Evolutionary conservation across 176 grass and related monocot species (phyloP), one percentile per base, ranked within the genome.

Genomic region (Oryza punctata): DNA sequence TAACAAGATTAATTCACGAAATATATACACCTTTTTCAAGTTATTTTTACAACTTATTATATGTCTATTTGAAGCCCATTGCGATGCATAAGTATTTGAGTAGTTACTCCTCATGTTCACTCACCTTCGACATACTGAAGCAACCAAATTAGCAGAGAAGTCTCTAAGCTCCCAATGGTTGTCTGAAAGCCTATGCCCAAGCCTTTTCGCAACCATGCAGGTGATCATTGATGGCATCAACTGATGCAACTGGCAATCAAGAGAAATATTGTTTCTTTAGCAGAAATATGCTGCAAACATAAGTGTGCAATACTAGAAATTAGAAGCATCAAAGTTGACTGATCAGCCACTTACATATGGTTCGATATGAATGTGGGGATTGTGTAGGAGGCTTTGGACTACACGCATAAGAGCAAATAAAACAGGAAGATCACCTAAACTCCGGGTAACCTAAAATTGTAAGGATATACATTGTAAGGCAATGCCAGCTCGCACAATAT

Each of bases 81-180:
- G 19, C 52, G 1, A 57, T 57, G 52, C 52, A 18, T 21, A 57
- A 19, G 52, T 21, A 57, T 57, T 57, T 9, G 18, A 57, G 18
- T n/a, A n/a, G 18, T 6, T 13, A 67, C 38, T 63, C 24, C 60
- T 33, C 3, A 9, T 41, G 82, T 43, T 65, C 65, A 82, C 88
- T 89, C 59, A 98, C 96, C 93, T 95, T 78, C 83, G 81, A 81
- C 96, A 98, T 52, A 94, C 90, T 24, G 78, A 95, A 72, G 91
- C 87, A 80, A 94, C 93, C 82, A 98, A 80, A 88, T 98, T 93
- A 54, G 96, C 93, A 82, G 91, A 90, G 33, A 98, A 98, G 26
- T 98, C 89, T 74, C 96, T 77, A 57, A 98, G 89, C 73, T 94
- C 96, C 96, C 93, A 95, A 68, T 98, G 96, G 66, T 95, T 98